Evolutionary conservation across 441 rosid species (phyloP), one percentile per base, ranked within the genome.

Genomic region (California macrophylla): DNA sequence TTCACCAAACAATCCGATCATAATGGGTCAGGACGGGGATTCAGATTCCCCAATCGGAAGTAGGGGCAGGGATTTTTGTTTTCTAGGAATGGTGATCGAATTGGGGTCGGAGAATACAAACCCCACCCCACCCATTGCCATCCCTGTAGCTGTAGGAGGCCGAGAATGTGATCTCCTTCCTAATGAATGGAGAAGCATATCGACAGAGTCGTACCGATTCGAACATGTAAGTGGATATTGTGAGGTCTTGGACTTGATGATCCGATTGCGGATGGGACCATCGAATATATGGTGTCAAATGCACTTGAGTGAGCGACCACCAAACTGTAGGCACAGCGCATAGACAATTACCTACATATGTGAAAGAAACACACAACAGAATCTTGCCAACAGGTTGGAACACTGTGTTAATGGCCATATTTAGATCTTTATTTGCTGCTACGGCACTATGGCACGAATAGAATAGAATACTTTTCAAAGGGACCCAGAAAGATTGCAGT

Each of bases 401-500:
- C 28, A 54, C 61, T 54, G 13, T 6, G 8, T 20, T 21, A 54
- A 18, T 45, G 54, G 5, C 54, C 15, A 45, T 13, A 45, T 45
- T 16, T 45, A 45, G 16, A 15, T 45, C 54, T 45, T 45, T 45
- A 45, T 45, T 45, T 2, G 54, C n/a, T n/a, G 54, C 6, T 45
- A 45, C 5, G 16, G 54, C 20, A 30, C 34, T 30, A 30, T 30
- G 26, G 24, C 8, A 54, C 4, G 24, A 20, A 23, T 7, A 18
- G 25, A 54, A 54, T 18, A 21, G 15, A 3, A 18, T 6, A 20
- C 26, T 54, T 18, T 54, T 54, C 54, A n/a, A 20, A 13, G 47
- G 12, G 24, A 20, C 61, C 61, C 8, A 54, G 7, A 54, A 54
- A 54, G 38, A 71, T 65, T 61, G 45, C 68, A 67, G 68, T 71